Evolutionary conservation across 306 rosid genomes (phyloP).

Genomic region (apple (Malus domestica)): ASM211411v1 NC_041789.1:17078501-17079000

Average conservation of each 20-base stretch:
- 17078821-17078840: conserved; percentile 45
- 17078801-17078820: conserved; percentile 41
- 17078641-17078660: conserved; percentile 48
- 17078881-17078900: conserved; percentile 55
- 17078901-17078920: background rate
- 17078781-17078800: conserved; percentile 61
- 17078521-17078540: conserved; percentile 76
- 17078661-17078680: conserved; percentile 39
- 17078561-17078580: conserved; percentile 25
- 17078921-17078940: background rate
- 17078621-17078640: conserved; percentile 35
- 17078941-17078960: background rate
- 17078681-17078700: conserved; percentile 51
- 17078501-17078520: background rate
- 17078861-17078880: conserved; percentile 53
- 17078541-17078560: conserved; percentile 82
- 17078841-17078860: conserved; percentile 30
- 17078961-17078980: background rate
- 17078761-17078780: conserved; percentile 70
- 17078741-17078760: conserved; percentile 71
- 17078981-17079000: background rate
- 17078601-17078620: conserved; percentile 34
- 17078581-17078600: conserved; percentile 34
- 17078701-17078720: conserved; percentile 42
- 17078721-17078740: conserved; percentile 49